Percentiles rank a stretch among this genome's conserved stretches.
Evolutionary conservation across 176 grass and related monocot species (phyloP).

Genomic region (Olyra latifolia): DNA sequence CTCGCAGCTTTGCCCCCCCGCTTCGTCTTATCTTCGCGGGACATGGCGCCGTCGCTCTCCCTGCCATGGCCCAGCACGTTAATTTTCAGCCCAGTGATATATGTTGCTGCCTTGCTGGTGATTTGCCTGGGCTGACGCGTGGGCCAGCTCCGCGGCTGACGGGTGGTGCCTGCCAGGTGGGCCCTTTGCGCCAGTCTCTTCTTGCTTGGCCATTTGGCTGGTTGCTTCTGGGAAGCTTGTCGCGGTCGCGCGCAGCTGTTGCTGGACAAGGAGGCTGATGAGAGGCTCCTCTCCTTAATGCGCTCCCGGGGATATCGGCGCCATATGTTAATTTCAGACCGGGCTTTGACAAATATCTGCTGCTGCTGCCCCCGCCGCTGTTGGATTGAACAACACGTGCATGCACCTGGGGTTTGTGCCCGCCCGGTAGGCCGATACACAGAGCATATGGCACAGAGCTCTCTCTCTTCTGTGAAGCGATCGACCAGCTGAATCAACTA

Average conservation of each 20-base stretch:
- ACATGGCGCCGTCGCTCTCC: conserved; percentile 39
- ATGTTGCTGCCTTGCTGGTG: conserved; percentile 22
- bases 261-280: not conserved
- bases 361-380: not conserved
- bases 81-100: not conserved
- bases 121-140: conserved; percentile 35
- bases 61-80: conserved; percentile 12
- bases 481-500: not conserved
- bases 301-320: conserved; percentile 27
- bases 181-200: not conserved
- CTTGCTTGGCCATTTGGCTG: conserved; percentile 4
- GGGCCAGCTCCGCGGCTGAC: conserved; percentile 25
- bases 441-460: not conserved
- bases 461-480: not conserved
- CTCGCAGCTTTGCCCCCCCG: not conserved
- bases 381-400: conserved; percentile 5
- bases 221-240: not conserved
- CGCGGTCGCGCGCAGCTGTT: conserved; percentile 20
- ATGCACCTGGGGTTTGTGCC: conserved; percentile 33
- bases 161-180: conserved; percentile 16
- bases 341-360: conserved; percentile 35
- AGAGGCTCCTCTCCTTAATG: not conserved
- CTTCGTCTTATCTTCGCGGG: conserved; percentile 50
- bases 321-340: conserved; percentile 37
- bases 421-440: too few species aligned